Percentiles rank a stretch among this genome's conserved stretches.
Conservation (phyloP, 1,284 basidiomycete genomes). For the Tausonia pullulans region DNA sequence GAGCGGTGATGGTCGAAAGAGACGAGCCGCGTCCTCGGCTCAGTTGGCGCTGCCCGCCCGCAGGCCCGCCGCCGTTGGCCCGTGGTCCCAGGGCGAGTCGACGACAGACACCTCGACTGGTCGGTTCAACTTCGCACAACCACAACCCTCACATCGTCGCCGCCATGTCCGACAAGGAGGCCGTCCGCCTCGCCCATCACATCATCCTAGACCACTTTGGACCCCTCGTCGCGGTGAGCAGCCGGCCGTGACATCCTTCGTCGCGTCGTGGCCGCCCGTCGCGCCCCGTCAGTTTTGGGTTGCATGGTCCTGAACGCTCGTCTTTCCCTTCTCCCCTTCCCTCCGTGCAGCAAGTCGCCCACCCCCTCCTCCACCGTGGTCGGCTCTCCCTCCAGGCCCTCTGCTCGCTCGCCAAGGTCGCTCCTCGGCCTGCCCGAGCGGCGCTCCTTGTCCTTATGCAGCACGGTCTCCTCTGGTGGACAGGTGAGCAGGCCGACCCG, state of each 20-base stretch:
- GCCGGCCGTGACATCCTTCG: neutral
- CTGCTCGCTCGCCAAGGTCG: constrained; percentile 53
- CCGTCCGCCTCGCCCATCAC: constrained; percentile 35
- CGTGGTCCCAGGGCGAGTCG: neutral
- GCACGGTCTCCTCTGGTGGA: constrained; percentile 74
- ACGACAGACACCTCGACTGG: neutral
- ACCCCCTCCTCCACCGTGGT: constrained; percentile 72
- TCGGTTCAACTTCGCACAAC: neutral
- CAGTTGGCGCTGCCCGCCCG: too few species aligned
- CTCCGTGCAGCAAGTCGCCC: constrained; percentile 54
- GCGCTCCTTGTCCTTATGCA: constrained; percentile 75
- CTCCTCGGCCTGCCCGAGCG: constrained; percentile 52
- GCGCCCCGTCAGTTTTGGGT: too few species aligned
- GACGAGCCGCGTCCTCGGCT: too few species aligned
- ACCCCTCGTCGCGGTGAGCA: constrained; percentile 7
- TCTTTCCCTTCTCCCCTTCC: neutral
- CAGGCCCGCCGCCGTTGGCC: too few species aligned
- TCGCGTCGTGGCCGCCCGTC: neutral
- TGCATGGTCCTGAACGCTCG: too few species aligned
- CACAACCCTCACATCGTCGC: neutral
- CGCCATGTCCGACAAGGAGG: constrained; percentile 30
- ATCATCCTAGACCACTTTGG: constrained; percentile 20
- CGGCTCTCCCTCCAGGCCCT: constrained; percentile 55
- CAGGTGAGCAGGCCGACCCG: constrained; percentile 1
- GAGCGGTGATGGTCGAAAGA: too few species aligned